Evolutionary conservation across 441 rosid species (phyloP).

Genomic region (Gossypium schwendimanii): DNA sequence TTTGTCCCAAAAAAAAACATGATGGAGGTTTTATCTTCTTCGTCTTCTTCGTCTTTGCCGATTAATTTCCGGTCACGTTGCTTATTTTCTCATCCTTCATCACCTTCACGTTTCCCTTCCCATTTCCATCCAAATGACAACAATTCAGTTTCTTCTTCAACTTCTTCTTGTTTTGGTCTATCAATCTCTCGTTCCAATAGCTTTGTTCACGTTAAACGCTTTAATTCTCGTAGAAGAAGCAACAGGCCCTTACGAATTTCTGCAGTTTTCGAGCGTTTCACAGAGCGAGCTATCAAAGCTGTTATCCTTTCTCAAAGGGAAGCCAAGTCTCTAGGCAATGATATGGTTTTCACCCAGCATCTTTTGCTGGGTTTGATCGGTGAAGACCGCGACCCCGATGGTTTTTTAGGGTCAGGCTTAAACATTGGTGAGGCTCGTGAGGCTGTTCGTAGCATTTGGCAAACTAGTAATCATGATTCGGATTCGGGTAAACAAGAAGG

Average conservation of each 20-base stretch:
- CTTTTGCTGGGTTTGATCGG: constrained; percentile 62
- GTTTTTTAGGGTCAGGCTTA: constrained; percentile 69
- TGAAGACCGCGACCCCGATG: constrained; percentile 68
- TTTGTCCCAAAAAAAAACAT: background rate
- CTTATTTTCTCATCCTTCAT: constrained; percentile 20
- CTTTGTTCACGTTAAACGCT: constrained; percentile 11
- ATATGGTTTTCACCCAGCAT: constrained; percentile 75
- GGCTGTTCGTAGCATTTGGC: constrained; percentile 61
- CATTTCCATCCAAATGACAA: constrained; percentile 20
- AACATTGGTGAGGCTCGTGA: constrained; percentile 57
- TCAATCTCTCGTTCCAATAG: constrained; percentile 24
- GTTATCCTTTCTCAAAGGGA: constrained; percentile 73
- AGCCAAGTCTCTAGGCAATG: constrained; percentile 56
- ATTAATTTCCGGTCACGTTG: constrained; percentile 50
- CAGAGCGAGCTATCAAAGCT: constrained; percentile 69
- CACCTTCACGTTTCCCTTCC: constrained; percentile 18
- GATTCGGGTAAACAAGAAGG: constrained; percentile 16
- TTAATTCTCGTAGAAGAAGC: constrained; percentile 29
- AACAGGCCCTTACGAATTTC: constrained; percentile 42
- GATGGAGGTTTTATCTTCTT: constrained; percentile 58
- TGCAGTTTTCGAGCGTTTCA: constrained; percentile 78
- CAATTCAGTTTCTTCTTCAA: constrained; percentile 32
- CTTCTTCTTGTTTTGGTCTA: constrained; percentile 35
- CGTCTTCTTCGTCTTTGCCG: constrained; percentile 52
- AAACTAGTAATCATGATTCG: constrained; percentile 20